phyloP scores from a whole-genome alignment of 1,284 basidiomycete genomes.

The Sanghuangporus sanghuang region DNA sequence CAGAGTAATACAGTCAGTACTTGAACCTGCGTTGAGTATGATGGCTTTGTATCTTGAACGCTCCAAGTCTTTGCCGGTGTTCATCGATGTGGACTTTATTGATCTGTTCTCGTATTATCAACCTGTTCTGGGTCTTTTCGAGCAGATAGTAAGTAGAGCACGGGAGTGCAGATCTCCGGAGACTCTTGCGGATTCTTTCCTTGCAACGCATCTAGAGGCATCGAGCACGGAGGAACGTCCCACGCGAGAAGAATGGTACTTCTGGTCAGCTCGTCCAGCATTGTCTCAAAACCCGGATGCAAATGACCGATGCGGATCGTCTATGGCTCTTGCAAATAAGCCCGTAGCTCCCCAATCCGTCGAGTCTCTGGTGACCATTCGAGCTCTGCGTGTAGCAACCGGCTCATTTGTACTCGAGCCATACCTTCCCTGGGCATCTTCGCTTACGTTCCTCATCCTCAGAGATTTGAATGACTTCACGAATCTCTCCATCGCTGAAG shows the following conservation, averaged over 20 bases:
- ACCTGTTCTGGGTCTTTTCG: constrained; percentile 6
- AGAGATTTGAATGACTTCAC: constrained; percentile 7
- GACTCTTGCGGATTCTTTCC: constrained; percentile 1
- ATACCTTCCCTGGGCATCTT: constrained; percentile 5
- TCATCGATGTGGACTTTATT: constrained; percentile 17
- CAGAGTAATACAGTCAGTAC: background rate
- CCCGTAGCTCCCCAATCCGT: background rate
- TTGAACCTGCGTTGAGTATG: constrained; percentile 7
- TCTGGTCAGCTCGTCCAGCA: constrained; percentile 12
- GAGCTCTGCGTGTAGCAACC: constrained; percentile 7
- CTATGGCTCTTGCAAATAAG: background rate
- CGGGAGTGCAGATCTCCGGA: constrained; percentile 1
- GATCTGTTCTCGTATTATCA: constrained; percentile 4
- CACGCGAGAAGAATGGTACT: constrained; percentile 16
- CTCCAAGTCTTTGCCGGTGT: background rate
- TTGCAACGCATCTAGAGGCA: constrained; percentile 13
- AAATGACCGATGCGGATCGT: background rate
- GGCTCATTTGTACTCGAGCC: constrained; percentile 15
- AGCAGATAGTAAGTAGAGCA: constrained; percentile 6
- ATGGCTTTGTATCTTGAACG: constrained; percentile 8
- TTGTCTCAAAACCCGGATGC: background rate
- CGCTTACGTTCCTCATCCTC: constrained; percentile 14
- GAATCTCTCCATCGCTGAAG: background rate
- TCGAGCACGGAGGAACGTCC: constrained; percentile 8
- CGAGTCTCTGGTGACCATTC: constrained; percentile 10